A percentile compares a stretch with the other conserved stretches of the same genome.
Evolutionary conservation across 2,329 filamentous ascomycete genomes (phyloP).

Genomic region (Talaromyces sp.): DNA sequence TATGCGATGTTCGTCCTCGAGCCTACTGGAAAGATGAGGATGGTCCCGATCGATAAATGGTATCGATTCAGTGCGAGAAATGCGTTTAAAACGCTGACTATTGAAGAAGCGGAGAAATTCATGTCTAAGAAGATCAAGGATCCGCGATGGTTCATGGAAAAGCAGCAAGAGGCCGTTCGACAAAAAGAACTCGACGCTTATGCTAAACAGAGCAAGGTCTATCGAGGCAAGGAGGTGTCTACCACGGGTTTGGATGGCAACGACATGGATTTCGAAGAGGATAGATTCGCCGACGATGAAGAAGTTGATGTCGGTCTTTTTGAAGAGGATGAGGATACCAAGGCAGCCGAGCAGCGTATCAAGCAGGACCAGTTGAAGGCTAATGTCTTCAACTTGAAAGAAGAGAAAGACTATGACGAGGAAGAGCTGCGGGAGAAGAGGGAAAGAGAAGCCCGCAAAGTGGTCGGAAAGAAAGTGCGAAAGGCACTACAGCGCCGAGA

Average conservation of each 20-base stretch:
- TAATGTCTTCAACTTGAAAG: slow-evolving; percentile 73
- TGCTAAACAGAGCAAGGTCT: slow-evolving; percentile 43
- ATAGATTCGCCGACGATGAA: slow-evolving; percentile 81
- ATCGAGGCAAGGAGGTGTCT: slow-evolving; percentile 41
- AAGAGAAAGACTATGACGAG: slow-evolving; percentile 65
- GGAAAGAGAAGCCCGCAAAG: slow-evolving; percentile 63
- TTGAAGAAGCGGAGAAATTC: slow-evolving; percentile 78
- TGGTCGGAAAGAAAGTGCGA: slow-evolving; percentile 68
- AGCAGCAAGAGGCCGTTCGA: slow-evolving; percentile 48
- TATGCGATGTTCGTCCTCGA: slow-evolving; percentile 76
- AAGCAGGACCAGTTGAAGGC: slow-evolving; percentile 79
- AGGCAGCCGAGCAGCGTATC: slow-evolving; percentile 65
- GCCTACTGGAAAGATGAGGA: slow-evolving; percentile 64
- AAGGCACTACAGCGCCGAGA: slow-evolving; percentile 81
- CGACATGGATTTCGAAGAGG: slow-evolving; percentile 64
- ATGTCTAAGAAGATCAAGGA: slow-evolving; percentile 74
- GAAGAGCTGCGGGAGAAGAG: slow-evolving; percentile 59
- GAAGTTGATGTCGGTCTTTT: slow-evolving; percentile 67
- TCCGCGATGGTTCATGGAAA: slow-evolving; percentile 73
- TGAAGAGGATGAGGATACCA: slow-evolving; percentile 76
- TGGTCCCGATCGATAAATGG: slow-evolving; percentile 93
- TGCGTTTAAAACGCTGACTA: slow-evolving; percentile 68
- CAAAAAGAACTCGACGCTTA: slow-evolving; percentile 58
- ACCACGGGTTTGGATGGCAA: slow-evolving; percentile 55
- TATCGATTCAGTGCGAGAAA: slow-evolving; percentile 59